These are phyloP conservation scores for Sarocladium oryzae DNA, from an alignment of 2,329 filamentous ascomycete genomes.

Conservation along the genomic window DNA sequence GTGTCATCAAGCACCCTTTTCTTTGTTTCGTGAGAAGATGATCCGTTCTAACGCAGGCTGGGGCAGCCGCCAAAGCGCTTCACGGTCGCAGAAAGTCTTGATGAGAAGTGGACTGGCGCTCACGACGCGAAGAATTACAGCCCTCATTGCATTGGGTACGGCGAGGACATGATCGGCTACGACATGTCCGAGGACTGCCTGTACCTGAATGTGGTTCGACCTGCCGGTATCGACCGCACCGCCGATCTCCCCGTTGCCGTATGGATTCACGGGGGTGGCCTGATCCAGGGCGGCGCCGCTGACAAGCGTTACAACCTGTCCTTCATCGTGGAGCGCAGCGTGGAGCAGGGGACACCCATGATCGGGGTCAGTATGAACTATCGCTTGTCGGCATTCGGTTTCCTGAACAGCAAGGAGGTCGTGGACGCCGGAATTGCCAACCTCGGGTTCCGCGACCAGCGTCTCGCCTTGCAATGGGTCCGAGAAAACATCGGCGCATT, in stretches of 20 bases:
- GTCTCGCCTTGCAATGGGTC: conserved; percentile 55
- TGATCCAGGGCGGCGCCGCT: neutral
- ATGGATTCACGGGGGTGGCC: conserved; percentile 15
- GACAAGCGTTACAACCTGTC: neutral
- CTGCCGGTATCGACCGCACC: conserved; percentile 5
- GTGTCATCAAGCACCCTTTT: too few species aligned
- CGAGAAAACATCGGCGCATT: conserved; percentile 59
- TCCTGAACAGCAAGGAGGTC: conserved; percentile 50
- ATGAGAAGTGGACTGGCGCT: neutral
- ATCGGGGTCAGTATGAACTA: conserved; percentile 37
- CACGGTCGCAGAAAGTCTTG: neutral
- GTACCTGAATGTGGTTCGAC: conserved; percentile 21
- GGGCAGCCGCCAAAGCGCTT: too few species aligned
- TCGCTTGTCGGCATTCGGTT: conserved; percentile 40
- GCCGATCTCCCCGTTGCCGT: conserved; percentile 23
- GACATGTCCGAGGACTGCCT: conserved; percentile 25
- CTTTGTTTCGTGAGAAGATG: too few species aligned
- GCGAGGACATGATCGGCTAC: neutral
- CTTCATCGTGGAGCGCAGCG: neutral
- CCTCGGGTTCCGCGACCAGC: conserved; percentile 54
- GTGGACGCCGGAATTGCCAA: conserved; percentile 49
- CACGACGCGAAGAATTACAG: neutral
- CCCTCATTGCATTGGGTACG: neutral
- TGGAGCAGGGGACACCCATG: neutral
- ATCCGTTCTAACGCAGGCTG: too few species aligned